Evolutionary conservation across 306 rosid species (phyloP).

Genomic region (Fragaria nilgerrensis): DNA sequence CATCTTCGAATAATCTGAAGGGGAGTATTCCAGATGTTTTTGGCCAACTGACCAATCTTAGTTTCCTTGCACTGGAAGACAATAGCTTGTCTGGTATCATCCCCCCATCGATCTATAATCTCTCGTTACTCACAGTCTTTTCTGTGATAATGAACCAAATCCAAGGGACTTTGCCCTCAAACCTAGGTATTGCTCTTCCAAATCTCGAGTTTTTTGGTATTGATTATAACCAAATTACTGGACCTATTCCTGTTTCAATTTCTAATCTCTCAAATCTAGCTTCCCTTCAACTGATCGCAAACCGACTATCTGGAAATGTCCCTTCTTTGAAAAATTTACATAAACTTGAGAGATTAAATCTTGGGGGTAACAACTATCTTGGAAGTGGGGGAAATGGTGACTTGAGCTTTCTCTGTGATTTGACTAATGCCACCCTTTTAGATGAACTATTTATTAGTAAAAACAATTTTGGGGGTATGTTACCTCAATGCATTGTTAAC

Average conservation of each 20-base stretch:
- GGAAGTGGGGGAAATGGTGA: too few relatives aligned
- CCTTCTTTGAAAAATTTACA: not conserved
- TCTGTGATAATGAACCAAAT: not conserved
- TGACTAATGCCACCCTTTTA: not conserved
- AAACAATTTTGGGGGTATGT: slow-evolving; percentile 4
- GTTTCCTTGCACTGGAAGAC: not conserved
- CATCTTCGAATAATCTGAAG: not conserved
- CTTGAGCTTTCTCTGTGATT: too few relatives aligned
- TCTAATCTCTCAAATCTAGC: not conserved
- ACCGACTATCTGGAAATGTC: not conserved
- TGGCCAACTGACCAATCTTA: not conserved
- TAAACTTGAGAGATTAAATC: too few relatives aligned
- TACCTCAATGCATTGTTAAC: not conserved
- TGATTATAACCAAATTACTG: not conserved
- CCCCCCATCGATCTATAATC: not conserved
- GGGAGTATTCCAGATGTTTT: not conserved
- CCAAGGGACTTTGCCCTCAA: not conserved
- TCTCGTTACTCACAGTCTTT: not conserved
- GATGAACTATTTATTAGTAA: rapidly evolving
- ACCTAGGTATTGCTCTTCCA: not conserved
- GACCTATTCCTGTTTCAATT: not conserved
- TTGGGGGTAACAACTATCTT: too few relatives aligned
- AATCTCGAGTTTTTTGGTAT: not conserved
- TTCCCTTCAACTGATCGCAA: not conserved
- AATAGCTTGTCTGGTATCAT: not conserved